A percentile compares a stretch with the other conserved stretches of the same genome.
These are phyloP conservation scores for Cryptococcus neoformans DNA, from an alignment of 1,284 basidiomycete genomes.

Conservation along the genomic window DNA sequence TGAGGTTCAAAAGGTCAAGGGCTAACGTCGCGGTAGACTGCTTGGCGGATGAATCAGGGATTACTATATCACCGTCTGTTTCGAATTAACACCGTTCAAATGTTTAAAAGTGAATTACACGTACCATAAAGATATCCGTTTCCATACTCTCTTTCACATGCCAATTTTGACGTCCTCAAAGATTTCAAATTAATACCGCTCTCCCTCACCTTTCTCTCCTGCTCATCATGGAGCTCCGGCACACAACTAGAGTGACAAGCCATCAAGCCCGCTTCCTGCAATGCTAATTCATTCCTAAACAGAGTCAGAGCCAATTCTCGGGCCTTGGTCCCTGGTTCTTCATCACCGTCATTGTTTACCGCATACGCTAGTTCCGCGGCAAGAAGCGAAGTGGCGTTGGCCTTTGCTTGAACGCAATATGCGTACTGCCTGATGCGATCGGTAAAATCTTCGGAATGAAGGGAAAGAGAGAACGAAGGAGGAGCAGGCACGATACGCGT, in stretches of 20 bases:
- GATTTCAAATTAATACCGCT: slow-evolving; percentile 40
- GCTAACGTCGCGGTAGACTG: slow-evolving; percentile 49
- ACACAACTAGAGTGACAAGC: slow-evolving; percentile 34
- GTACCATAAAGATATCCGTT: slow-evolving; percentile 67
- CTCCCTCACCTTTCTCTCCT: slow-evolving; percentile 18
- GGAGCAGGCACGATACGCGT: slow-evolving; percentile 32
- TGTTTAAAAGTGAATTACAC: background rate
- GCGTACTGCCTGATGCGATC: slow-evolving; percentile 57
- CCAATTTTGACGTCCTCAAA: slow-evolving; percentile 61
- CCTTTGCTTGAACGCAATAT: slow-evolving; percentile 54
- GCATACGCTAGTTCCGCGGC: slow-evolving; percentile 32
- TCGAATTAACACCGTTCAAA: background rate
- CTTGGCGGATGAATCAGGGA: slow-evolving; percentile 40
- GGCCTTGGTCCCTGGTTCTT: slow-evolving; percentile 27
- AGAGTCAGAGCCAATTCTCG: slow-evolving; percentile 31
- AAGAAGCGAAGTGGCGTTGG: slow-evolving; percentile 34
- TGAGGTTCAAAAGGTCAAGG: slow-evolving; percentile 48
- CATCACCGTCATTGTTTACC: slow-evolving; percentile 23
- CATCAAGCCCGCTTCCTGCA: slow-evolving; percentile 32
- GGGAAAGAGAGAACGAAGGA: slow-evolving; percentile 32
- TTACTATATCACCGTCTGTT: slow-evolving; percentile 26
- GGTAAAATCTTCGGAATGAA: slow-evolving; percentile 37
- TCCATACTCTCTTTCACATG: slow-evolving; percentile 72
- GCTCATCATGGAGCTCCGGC: slow-evolving; percentile 37
- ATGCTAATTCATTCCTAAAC: slow-evolving; percentile 39